These are phyloP conservation scores for Rosellinia necatrix DNA, from an alignment of 2,329 filamentous ascomycete species.

Conservation along the genomic window DNA sequence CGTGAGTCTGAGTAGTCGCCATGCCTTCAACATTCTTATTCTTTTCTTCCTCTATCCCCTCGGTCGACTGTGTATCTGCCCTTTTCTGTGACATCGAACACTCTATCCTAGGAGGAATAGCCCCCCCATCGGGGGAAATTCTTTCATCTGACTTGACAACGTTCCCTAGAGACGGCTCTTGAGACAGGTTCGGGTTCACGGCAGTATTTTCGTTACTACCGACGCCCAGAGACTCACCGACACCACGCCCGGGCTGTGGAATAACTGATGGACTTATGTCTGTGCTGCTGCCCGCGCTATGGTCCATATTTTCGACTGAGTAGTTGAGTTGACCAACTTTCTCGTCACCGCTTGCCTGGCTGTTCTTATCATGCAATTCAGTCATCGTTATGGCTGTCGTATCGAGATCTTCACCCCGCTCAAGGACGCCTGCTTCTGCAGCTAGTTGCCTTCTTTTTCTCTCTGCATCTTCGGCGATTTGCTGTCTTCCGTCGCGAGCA, in stretches of 20 bases:
- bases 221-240: neutral
- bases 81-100: neutral
- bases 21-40: neutral
- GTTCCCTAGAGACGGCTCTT: neutral
- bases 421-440: conserved; percentile 14
- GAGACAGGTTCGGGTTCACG: neutral
- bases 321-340: neutral
- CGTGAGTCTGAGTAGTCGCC: neutral
- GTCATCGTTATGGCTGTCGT: neutral
- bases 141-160: neutral
- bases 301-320: neutral
- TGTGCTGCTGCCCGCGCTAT: neutral
- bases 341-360: neutral
- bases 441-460: conserved; percentile 34
- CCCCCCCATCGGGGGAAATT: neutral
- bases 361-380: conserved; percentile 3
- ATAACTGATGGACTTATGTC: neutral
- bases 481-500: conserved; percentile 58
- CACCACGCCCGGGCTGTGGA: neutral
- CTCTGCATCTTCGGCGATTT: conserved; percentile 43
- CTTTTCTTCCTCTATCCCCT: conserved; percentile 6
- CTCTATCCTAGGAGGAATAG: neutral
- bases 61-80: conserved; percentile 17
- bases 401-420: neutral
- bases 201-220: neutral